These are phyloP conservation scores for Hymenoscyphus occultus DNA, from an alignment of 2,329 filamentous ascomycete species.

Conservation along the genomic window DNA sequence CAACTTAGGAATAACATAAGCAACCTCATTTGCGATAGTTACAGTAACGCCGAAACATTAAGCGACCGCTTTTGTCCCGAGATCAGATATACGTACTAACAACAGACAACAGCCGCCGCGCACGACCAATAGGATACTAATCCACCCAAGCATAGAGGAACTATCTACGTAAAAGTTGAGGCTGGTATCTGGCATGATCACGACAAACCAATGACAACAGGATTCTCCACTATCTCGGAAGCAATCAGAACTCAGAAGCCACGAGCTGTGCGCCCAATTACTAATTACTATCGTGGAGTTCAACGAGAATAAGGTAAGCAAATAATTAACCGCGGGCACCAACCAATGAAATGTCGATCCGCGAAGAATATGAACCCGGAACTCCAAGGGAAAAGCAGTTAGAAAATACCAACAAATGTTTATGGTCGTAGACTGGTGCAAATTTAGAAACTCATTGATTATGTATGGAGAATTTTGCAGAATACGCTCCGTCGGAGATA, in stretches of 20 bases:
- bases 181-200: background rate
- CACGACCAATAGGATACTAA: background rate
- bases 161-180: background rate
- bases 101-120: background rate
- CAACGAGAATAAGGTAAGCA: background rate
- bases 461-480: background rate
- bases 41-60: background rate
- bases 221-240: background rate
- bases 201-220: background rate
- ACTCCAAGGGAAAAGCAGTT: background rate
- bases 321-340: conserved; percentile 7
- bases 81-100: background rate
- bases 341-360: conserved; percentile 6
- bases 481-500: too few relatives aligned
- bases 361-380: background rate
- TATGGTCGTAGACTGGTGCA: background rate
- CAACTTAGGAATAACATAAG: background rate
- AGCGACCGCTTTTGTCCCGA: background rate
- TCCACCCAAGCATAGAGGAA: background rate
- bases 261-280: background rate
- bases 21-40: background rate
- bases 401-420: background rate
- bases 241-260: background rate
- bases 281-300: background rate
- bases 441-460: background rate